Base-by-base conservation (phyloP, 352 stramenopile species). In the Phytophthora litchii region DNA sequence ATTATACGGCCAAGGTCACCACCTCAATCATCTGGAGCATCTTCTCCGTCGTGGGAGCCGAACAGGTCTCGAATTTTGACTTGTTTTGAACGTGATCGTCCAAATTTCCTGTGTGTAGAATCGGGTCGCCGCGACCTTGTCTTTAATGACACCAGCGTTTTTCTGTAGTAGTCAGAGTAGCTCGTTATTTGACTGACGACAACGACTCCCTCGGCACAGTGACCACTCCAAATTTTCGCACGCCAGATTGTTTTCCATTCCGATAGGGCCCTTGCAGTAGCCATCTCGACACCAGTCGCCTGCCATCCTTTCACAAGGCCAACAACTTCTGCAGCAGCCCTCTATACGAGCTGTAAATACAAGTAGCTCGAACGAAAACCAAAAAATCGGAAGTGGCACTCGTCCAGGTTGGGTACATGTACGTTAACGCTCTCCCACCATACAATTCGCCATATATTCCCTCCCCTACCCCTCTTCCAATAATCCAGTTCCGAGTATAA, bases 211-310 rank as follows among this genome's bases (percentile, higher is more conserved):
- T 53, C 13, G 2, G 32, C 21, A 31, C 32, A 60, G 8, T 2
- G 56, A 65, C 59, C 37, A 21, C 44, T 67, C 49, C 52, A 55
- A 67, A 55, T 14, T 58, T 64, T 67, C 44, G 45, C 59, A 64
- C 52, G 59, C 44, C 59, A 67, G 36, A 17, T 37, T 63, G 52
- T 67, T 67, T 67, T 60, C 54, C 32, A 17, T 31, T 5, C 9
- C 8, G 43, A 49, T 54, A 37, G 40, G 48, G 5, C 13, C 25
- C 27, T 46, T 59, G 14, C 11, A 27, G 40, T 41, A 21, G 38
- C 17, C 37, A 41, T 43, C 27, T 20, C 60, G 29, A 16, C 36
- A 8, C 17, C 41, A 49, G 41, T 54, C 41, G 34, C 10, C 25
- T 3, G 7, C 10, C 6, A 34, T 9, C 10, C 3, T 34, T 34